These are phyloP conservation scores for Mycena floridula DNA, from an alignment of 768 basidiomycete genomes.

Conservation along the genomic window DNA sequence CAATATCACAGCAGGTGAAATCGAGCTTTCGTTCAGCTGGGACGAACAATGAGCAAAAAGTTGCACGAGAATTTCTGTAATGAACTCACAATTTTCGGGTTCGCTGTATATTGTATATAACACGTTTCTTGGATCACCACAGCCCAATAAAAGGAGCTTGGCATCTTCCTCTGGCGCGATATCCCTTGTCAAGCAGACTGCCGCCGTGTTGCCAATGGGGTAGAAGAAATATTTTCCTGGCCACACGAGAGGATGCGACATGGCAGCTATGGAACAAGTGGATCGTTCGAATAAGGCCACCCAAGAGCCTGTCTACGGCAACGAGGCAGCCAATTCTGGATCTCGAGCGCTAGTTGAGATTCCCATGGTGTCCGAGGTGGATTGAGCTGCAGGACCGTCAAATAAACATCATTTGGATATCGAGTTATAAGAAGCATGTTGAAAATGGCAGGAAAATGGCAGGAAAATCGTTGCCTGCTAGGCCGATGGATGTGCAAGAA, in stretches of 20 bases:
- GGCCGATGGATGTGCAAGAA: too few relatives aligned
- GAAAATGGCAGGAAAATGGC: too few relatives aligned
- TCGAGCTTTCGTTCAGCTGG: constrained; percentile 10
- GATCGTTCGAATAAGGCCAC: too few relatives aligned
- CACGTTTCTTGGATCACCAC: constrained; percentile 33
- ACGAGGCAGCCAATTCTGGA: too few relatives aligned
- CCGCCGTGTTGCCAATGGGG: constrained; percentile 35
- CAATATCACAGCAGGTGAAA: constrained; percentile 22
- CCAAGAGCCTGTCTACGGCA: too few relatives aligned
- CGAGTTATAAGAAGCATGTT: too few relatives aligned
- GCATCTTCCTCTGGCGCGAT: constrained; percentile 27
- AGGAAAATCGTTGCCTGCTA: too few relatives aligned
- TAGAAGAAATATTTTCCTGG: constrained; percentile 29
- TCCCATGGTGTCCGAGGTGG: too few relatives aligned
- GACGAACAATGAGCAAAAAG: neutral
- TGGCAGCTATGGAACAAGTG: too few relatives aligned
- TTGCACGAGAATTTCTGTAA: neutral
- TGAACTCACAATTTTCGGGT: neutral
- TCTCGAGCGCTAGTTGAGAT: too few relatives aligned
- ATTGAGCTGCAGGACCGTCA: too few relatives aligned
- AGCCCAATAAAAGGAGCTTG: constrained; percentile 27
- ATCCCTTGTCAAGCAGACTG: constrained; percentile 25
- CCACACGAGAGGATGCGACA: constrained; percentile 8
- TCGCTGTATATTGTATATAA: constrained; percentile 23
- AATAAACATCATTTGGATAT: too few relatives aligned